A percentile compares a stretch with the other conserved stretches of the same genome.
phyloP scores from a whole-genome alignment of 2,329 filamentous ascomycete genomes.

The Ophiostoma ulmi region DNA sequence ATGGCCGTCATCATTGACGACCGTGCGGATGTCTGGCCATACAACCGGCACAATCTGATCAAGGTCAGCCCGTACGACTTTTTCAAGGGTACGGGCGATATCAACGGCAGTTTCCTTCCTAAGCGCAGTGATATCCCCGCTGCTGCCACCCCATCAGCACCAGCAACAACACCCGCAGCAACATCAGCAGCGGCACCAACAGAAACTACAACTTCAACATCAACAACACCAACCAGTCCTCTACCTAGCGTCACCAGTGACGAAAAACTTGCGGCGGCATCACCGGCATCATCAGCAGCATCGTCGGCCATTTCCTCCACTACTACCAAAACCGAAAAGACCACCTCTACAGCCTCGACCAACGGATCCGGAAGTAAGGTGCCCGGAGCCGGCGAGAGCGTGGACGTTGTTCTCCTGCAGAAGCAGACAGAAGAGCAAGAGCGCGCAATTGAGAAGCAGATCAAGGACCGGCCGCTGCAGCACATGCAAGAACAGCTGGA shows the following conservation, averaged over 20 bases:
- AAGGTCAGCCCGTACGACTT: conserved; percentile 96
- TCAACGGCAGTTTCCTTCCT: conserved; percentile 94
- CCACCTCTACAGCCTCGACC: conserved; percentile 10
- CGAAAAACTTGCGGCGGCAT: conserved; percentile 14
- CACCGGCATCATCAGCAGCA: not conserved
- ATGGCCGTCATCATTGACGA: conserved; percentile 99
- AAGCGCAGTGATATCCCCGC: conserved; percentile 58
- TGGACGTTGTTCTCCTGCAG: conserved; percentile 61
- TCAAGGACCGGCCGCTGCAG: conserved; percentile 81
- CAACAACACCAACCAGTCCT: not conserved
- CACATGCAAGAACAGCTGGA: conserved; percentile 90
- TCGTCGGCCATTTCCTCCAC: conserved; percentile 8
- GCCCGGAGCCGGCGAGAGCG: conserved; percentile 62
- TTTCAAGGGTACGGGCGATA: conserved; percentile 96
- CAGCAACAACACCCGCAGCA: conserved; percentile 1
- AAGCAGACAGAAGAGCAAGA: conserved; percentile 81
- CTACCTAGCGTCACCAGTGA: conserved; percentile 13
- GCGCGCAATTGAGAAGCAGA: conserved; percentile 78
- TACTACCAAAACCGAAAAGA: conserved; percentile 6
- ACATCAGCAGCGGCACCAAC: not conserved
- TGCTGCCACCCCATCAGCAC: not conserved
- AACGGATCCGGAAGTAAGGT: conserved; percentile 18
- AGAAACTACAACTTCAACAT: not conserved
- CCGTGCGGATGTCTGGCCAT: conserved; percentile 87
- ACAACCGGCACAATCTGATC: conserved; percentile 86